Conservation (phyloP, 2,329 filamentous ascomycete species). For the Ambrosiella xylebori region DNA sequence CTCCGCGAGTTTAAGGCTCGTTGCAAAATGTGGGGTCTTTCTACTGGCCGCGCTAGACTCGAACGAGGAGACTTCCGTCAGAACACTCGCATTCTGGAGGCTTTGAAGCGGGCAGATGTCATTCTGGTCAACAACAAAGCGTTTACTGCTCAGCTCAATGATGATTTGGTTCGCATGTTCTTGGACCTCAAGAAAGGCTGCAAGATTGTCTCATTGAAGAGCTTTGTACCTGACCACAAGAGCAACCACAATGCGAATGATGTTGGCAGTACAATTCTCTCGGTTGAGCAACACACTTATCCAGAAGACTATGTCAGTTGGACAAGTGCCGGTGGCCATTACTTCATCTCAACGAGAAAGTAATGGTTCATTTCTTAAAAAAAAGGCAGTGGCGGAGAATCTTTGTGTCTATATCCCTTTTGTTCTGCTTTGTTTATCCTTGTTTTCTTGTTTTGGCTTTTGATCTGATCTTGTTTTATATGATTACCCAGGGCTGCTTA, state of each 20-base stretch:
- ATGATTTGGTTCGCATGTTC: slow-evolving; percentile 72
- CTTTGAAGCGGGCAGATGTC: slow-evolving; percentile 76
- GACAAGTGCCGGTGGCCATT: slow-evolving; percentile 69
- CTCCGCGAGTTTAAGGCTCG: slow-evolving; percentile 69
- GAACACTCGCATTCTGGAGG: slow-evolving; percentile 50
- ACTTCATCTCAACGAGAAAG: slow-evolving; percentile 77
- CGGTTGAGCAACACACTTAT: slow-evolving; percentile 48
- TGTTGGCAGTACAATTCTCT: slow-evolving; percentile 64
- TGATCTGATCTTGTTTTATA: not conserved
- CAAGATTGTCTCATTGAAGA: slow-evolving; percentile 79
- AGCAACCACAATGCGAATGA: slow-evolving; percentile 64
- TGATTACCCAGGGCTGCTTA: not conserved
- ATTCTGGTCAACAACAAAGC: slow-evolving; percentile 96
- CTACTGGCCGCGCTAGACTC: slow-evolving; percentile 61
- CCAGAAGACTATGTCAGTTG: slow-evolving; percentile 72
- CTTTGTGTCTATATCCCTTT: not conserved
- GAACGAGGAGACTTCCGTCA: slow-evolving; percentile 72
- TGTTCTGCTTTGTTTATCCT: not conserved
- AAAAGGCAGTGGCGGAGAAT: not conserved
- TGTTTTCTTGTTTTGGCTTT: not conserved
- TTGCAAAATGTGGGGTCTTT: slow-evolving; percentile 76
- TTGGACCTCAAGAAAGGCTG: slow-evolving; percentile 82
- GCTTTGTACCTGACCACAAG: slow-evolving; percentile 68
- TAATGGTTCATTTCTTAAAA: slow-evolving; percentile 14
- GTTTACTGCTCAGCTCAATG: slow-evolving; percentile 76